Conservation (phyloP, 2,329 filamentous ascomycete species). For the Phialophora macrospora region DNA sequence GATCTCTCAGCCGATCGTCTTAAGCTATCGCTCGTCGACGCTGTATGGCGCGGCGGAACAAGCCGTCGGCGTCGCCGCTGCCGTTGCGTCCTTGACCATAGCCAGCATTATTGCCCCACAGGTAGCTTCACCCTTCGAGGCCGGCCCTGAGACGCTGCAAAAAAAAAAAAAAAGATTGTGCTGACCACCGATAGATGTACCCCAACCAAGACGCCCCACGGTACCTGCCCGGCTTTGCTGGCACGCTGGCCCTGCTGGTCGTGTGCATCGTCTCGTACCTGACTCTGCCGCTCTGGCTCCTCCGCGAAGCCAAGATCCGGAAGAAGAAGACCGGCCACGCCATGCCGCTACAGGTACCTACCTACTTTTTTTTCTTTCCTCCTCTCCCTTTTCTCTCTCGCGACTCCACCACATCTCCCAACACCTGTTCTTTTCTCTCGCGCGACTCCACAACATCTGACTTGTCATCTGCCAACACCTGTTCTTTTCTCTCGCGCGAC, state of each 20-base stretch:
- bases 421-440: too few relatives aligned
- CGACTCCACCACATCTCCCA: too few relatives aligned
- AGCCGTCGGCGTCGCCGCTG: conserved; percentile 38
- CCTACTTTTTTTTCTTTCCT: too few relatives aligned
- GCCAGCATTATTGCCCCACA: conserved; percentile 37
- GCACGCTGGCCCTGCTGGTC: conserved; percentile 28
- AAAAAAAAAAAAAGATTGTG: too few relatives aligned
- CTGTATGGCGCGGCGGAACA: conserved; percentile 39
- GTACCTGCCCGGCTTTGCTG: conserved; percentile 36
- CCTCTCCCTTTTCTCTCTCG: too few relatives aligned
- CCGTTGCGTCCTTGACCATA: conserved; percentile 38
- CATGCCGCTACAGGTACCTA: conserved; percentile 26
- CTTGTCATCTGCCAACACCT: too few relatives aligned
- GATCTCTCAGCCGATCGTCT: conserved; percentile 33
- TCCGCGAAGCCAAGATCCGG: conserved; percentile 29
- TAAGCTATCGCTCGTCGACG: conserved; percentile 31
- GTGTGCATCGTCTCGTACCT: conserved; percentile 32
- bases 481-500: too few relatives aligned
- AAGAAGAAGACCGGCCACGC: conserved; percentile 36
- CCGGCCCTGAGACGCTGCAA: too few relatives aligned
- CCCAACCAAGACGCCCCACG: conserved; percentile 28
- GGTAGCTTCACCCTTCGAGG: conserved; percentile 13
- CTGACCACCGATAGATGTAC: conserved; percentile 24
- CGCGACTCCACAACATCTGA: too few relatives aligned
- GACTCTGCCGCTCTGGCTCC: conserved; percentile 33